A percentile compares a stretch with the other conserved stretches of the same genome.
phyloP scores from a whole-genome alignment of 1,284 basidiomycete genomes.

The Neolentinus lepideus region DNA sequence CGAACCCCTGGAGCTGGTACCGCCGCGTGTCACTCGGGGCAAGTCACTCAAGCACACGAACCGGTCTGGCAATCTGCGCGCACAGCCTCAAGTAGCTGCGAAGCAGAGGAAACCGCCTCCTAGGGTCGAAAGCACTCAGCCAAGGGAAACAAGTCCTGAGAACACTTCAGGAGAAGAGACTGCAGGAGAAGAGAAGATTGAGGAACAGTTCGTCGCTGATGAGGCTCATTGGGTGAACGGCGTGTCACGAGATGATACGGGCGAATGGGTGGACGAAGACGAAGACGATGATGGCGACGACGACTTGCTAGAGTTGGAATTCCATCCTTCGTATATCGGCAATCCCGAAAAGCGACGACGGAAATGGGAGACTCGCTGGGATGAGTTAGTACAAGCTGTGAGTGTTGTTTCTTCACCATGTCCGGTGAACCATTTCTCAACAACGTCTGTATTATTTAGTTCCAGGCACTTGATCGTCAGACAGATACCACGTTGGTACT shows the following conservation, averaged over 20 bases:
- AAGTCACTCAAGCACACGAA: constrained; percentile 29
- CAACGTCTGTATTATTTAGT: constrained; percentile 33
- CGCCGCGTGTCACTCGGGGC: constrained; percentile 27
- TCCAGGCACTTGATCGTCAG: constrained; percentile 70
- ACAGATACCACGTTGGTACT: constrained; percentile 72
- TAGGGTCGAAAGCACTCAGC: constrained; percentile 73
- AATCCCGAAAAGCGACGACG: constrained; percentile 59
- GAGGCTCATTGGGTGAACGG: constrained; percentile 30
- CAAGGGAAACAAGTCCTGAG: constrained; percentile 72
- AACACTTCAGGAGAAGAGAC: constrained; percentile 53
- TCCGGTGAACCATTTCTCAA: constrained; percentile 12
- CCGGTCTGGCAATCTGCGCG: constrained; percentile 27
- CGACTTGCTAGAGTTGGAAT: constrained; percentile 68
- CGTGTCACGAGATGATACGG: constrained; percentile 30
- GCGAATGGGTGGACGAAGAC: constrained; percentile 72
- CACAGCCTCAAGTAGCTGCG: constrained; percentile 20
- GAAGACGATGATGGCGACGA: constrained; percentile 53
- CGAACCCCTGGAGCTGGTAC: constrained; percentile 53
- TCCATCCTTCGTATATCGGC: constrained; percentile 61
- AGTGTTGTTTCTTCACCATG: constrained; percentile 15
- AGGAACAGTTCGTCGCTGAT: constrained; percentile 30
- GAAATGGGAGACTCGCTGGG: constrained; percentile 70
- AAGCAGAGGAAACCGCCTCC: constrained; percentile 47
- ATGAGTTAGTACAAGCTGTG: constrained; percentile 63
- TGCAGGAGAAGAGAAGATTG: constrained; percentile 46